Evolutionary conservation across 192 early-diverging fungal genomes (phyloP), one percentile per base, ranked within the genome.

Genomic region (Coemansia sp.): DNA sequence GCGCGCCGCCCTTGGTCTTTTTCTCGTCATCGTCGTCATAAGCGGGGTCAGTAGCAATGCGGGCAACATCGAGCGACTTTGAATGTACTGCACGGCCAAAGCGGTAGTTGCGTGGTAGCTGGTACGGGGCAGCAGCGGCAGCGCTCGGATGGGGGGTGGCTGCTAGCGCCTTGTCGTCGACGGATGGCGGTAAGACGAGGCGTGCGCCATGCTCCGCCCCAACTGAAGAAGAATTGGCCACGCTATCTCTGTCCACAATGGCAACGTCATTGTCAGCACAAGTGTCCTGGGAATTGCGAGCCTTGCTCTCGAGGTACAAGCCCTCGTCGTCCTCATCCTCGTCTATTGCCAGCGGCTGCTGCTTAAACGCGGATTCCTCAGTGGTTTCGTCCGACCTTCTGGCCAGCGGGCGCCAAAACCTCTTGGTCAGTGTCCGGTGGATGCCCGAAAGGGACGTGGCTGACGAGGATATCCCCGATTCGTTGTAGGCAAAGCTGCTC

Each of bases 51-150:
- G 56, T 56, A 3, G 63, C 35, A 3, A 60, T 12, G 19, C 11
- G 32, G 1, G 50, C 33, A 21, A 67, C 62, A 18, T 77, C 74
- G 4, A 77, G 64, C 26, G 68, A 71, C 65, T 68, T 70, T 63
- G 74, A 68, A 17, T 61, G 58, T 32, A 58, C 35, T 4, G 56
- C 60, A 27, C 63, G 58, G 24, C 24, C 26, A 24, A 48, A 48
- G 44, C 44, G 22, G 44, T 48, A 26, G 44, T 48, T 48, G 44
- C 44, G 39, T 15, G 35, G 39, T 15, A 24, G 32, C 43, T 48
- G 44, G 53, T 32, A 18, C 24, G 34, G 52, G 8, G 46, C 38
- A 42, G 8, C 40, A 17, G 52, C 17, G 40, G 4, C 39, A 15
- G 50, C 17, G 40, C 53, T 36, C 44, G 44, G 44, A 48, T 48